These are phyloP conservation scores for Xylaria sp. DNA, from an alignment of 2,329 filamentous ascomycete species.

Conservation along the genomic window DNA sequence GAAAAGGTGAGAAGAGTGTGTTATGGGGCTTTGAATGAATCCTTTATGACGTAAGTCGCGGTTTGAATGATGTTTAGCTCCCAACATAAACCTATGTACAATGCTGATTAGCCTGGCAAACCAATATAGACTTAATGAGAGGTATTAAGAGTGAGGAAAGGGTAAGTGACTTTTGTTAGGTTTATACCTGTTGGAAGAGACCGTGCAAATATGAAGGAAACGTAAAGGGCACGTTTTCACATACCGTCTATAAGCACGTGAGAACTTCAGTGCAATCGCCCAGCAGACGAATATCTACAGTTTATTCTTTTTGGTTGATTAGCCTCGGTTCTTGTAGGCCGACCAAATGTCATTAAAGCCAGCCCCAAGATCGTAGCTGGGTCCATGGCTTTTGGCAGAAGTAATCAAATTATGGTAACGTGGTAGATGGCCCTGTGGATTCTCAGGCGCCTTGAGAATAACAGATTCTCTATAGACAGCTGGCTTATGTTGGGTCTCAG, in stretches of 20 bases:
- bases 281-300: background rate
- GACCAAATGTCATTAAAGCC: constrained; percentile 8
- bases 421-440: background rate
- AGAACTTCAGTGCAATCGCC: background rate
- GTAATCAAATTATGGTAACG: background rate
- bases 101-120: background rate
- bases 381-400: background rate
- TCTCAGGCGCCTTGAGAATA: background rate
- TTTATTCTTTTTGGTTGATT: background rate
- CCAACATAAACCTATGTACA: background rate
- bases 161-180: too few species aligned
- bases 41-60: too few species aligned
- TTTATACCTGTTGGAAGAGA: background rate
- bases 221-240: background rate
- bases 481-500: background rate
- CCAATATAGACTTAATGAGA: background rate
- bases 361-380: background rate
- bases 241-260: background rate
- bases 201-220: background rate
- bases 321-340: background rate
- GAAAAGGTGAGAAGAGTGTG: too few species aligned
- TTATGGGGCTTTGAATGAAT: too few species aligned
- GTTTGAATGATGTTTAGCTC: background rate
- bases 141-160: background rate
- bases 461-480: background rate